phyloP scores from a whole-genome alignment of 352 stramenopile genomes.

The Phytophthora vignae region DNA sequence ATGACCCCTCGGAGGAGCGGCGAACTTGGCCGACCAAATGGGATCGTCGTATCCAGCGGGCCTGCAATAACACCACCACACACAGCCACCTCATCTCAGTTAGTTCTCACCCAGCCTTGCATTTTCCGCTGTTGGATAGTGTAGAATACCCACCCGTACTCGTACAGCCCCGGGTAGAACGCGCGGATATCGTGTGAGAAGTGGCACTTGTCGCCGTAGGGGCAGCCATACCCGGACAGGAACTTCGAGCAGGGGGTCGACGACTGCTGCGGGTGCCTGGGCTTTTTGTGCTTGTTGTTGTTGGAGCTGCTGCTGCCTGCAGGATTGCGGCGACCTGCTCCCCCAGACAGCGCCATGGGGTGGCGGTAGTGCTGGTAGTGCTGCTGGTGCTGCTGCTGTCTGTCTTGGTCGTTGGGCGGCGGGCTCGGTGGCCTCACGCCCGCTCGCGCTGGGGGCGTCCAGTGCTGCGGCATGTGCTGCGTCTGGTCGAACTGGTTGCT shows the following conservation, averaged over 20 bases:
- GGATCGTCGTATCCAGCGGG: conserved; percentile 17
- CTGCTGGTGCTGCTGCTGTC: background rate
- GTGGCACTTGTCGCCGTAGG: conserved; percentile 61
- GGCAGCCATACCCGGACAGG: conserved; percentile 46
- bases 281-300: conserved; percentile 31
- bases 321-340: conserved; percentile 7
- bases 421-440: conserved; percentile 11
- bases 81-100: background rate
- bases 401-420: conserved; percentile 5
- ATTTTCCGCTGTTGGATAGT: background rate
- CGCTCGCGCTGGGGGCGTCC: background rate
- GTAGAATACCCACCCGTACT: conserved; percentile 20
- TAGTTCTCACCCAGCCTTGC: background rate
- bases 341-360: background rate
- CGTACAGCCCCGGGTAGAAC: conserved; percentile 35
- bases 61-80: conserved; percentile 4
- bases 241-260: conserved; percentile 54
- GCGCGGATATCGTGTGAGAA: conserved; percentile 58
- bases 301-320: background rate
- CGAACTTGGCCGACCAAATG: conserved; percentile 20
- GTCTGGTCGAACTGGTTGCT: conserved; percentile 31
- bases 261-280: conserved; percentile 5
- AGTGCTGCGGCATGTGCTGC: conserved; percentile 25
- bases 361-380: background rate
- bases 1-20: conserved; percentile 17